phyloP scores from a whole-genome alignment of 148 eudicot species.

The Mesembryanthemum crystallinum region DNA sequence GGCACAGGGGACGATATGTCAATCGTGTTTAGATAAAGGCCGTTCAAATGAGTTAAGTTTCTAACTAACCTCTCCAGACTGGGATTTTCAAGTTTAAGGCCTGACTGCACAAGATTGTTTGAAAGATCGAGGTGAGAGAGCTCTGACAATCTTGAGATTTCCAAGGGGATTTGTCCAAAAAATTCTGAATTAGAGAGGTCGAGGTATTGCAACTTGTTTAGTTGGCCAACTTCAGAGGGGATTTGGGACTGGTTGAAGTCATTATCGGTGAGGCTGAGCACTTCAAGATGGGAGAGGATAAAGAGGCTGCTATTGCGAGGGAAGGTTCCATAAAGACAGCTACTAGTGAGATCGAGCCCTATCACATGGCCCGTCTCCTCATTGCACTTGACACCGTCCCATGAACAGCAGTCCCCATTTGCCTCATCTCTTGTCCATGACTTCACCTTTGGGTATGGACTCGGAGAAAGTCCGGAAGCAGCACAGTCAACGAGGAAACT shows the following conservation, averaged over 20 bases:
- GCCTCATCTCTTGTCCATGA: neutral
- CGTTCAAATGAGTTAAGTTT: constrained; percentile 26
- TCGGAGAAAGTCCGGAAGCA: no score
- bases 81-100: constrained; percentile 23
- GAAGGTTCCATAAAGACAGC: constrained; percentile 32
- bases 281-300: constrained; percentile 29
- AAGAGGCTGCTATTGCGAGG: constrained; percentile 25
- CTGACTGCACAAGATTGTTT: neutral
- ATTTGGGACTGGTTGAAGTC: constrained; percentile 32
- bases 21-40: constrained; percentile 26
- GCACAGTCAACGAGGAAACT: constrained; percentile 20
- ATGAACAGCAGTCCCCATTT: constrained; percentile 42
- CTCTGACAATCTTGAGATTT: constrained; percentile 25
- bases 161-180: constrained; percentile 30
- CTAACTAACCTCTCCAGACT: constrained; percentile 17
- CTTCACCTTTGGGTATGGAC: constrained; percentile 14
- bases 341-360: constrained; percentile 39
- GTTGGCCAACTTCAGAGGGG: no score
- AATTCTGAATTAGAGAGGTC: constrained; percentile 29
- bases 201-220: constrained; percentile 16
- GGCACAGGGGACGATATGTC: constrained; percentile 32
- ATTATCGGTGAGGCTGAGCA: constrained; percentile 34
- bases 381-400: constrained; percentile 48
- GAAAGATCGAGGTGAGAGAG: constrained; percentile 31
- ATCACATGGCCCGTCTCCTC: constrained; percentile 29